Conservation (phyloP, 2,329 filamentous ascomycete species). For the Fusarium sp. region DNA sequence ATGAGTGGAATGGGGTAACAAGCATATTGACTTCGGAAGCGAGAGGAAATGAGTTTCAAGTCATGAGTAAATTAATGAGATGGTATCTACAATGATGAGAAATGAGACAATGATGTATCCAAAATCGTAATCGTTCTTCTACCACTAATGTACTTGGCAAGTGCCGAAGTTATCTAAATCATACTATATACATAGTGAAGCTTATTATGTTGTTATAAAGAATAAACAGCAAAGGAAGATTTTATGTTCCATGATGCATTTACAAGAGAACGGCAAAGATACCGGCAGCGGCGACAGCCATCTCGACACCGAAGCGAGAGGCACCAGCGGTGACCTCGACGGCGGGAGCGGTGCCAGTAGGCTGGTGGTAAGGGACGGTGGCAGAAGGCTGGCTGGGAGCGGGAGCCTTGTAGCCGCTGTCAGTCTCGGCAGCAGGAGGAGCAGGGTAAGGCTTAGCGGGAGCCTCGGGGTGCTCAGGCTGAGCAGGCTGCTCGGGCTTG, state of each 20-base stretch:
- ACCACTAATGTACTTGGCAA: constrained; percentile 30
- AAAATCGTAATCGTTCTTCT: constrained; percentile 45
- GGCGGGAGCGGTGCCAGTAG: constrained; percentile 37
- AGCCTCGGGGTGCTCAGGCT: background rate
- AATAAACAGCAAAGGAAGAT: constrained; percentile 38
- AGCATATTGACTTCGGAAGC: background rate
- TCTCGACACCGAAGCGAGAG: constrained; percentile 48
- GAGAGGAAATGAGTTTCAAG: background rate
- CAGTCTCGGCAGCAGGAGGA: constrained; percentile 22
- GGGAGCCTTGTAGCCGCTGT: constrained; percentile 20
- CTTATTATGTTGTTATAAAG: constrained; percentile 44
- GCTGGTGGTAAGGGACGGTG: constrained; percentile 32
- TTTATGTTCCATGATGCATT: constrained; percentile 38
- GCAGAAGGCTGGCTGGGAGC: constrained; percentile 37
- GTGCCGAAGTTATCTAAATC: constrained; percentile 43
- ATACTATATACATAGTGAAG: constrained; percentile 48
- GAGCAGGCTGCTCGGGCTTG: constrained; percentile 11
- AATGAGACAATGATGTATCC: constrained; percentile 30
- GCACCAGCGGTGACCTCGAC: constrained; percentile 48
- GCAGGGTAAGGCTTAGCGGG: constrained; percentile 20
- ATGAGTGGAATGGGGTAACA: background rate
- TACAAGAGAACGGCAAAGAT: constrained; percentile 51
- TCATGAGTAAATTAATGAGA: constrained; percentile 5
- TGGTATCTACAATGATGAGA: constrained; percentile 25
- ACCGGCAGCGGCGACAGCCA: constrained; percentile 49